phyloP scores from a whole-genome alignment of 805 yeast genomes.

The Candida khao-thaluensis region DNA sequence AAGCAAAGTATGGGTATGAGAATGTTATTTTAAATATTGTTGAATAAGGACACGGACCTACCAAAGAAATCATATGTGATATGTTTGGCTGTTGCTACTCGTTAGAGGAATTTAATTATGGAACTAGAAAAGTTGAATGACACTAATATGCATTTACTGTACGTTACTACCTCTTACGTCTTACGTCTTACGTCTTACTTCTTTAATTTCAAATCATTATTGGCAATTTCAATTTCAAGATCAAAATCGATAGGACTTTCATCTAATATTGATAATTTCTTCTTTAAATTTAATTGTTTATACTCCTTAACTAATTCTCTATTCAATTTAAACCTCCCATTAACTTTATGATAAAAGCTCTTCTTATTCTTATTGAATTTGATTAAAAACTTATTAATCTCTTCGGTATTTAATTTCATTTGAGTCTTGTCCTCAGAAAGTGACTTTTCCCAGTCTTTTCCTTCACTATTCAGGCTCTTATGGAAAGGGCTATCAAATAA shows the following conservation, averaged over 20 bases:
- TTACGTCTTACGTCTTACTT: no score
- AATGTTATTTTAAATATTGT: constrained; percentile 48
- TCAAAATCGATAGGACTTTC: constrained; percentile 9
- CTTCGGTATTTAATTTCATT: constrained; percentile 12
- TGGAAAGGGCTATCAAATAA: constrained; percentile 37
- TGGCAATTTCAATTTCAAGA: constrained; percentile 14
- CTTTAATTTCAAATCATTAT: constrained; percentile 7
- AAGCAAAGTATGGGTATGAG: constrained; percentile 50
- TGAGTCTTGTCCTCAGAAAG: constrained; percentile 20
- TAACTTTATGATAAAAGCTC: constrained; percentile 13
- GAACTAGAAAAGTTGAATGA: no score
- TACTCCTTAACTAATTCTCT: constrained; percentile 34
- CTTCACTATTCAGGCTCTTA: constrained; percentile 20
- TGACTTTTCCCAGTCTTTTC: constrained; percentile 35
- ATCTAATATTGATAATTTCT: constrained; percentile 21
- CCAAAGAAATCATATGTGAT: no score
- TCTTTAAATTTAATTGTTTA: constrained; percentile 27
- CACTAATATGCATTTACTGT: constrained; percentile 1
- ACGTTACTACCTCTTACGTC: no score
- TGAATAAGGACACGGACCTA: constrained; percentile 21
- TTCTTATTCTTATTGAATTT: constrained; percentile 12
- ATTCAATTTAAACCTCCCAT: constrained; percentile 28
- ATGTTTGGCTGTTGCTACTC: no score
- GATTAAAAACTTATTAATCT: constrained; percentile 12
- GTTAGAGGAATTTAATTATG: no score